Base-by-base conservation (phyloP, 2,329 filamentous ascomycete species). In the Hortaea werneckii region DNA sequence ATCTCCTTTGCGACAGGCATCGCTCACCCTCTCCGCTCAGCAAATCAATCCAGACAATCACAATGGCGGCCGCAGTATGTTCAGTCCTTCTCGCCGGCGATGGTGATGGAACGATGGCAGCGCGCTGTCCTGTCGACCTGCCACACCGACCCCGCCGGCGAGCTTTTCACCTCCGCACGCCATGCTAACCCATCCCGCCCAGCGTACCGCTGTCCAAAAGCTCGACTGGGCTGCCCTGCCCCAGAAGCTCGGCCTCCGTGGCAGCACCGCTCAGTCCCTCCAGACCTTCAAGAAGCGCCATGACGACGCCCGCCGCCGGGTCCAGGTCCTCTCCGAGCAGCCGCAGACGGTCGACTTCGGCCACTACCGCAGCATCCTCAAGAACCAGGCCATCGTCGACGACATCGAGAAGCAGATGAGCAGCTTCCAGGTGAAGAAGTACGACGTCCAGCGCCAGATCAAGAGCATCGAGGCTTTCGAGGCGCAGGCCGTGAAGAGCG, bases 281-380 rank as follows among this genome's bases (percentile, higher is more conserved):
- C 84, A 90, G 69, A 80, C 87, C 57, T 98, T 98, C 84, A 98
- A 98, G 82, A 92, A 95, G 82, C 89, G 92, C 75, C 95, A 96
- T 78, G 92, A 98, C 68, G 89, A 95, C 69, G 90, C 87, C 67
- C 89, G 90, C 73, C 90, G 92, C 76, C 90, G 90, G 75, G 78
- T 98, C 52, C 81, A 85, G 70, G 63, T 80, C 53, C 87, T 98
- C 49, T 82, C 80, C 54, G 87, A 95, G 72, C 82, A 85, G 67
- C 75, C 90, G 55, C 87, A 87, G 64, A 79, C 80, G 49, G 80
- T 98, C 73, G 88, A 98, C 78, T 96, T 98, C 74, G 71, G 80
- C 58, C 79, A 90, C 72, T 98, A 96, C 85, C 88, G 89, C 72
- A 76, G 77, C 66, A 66, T 85, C 60, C 82, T 98, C 62, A 96